Percentiles rank a stretch among this genome's conserved stretches.
Evolutionary conservation across 805 yeast genomes (phyloP).

Genomic region (Yamadazyma tumulicola): DNA sequence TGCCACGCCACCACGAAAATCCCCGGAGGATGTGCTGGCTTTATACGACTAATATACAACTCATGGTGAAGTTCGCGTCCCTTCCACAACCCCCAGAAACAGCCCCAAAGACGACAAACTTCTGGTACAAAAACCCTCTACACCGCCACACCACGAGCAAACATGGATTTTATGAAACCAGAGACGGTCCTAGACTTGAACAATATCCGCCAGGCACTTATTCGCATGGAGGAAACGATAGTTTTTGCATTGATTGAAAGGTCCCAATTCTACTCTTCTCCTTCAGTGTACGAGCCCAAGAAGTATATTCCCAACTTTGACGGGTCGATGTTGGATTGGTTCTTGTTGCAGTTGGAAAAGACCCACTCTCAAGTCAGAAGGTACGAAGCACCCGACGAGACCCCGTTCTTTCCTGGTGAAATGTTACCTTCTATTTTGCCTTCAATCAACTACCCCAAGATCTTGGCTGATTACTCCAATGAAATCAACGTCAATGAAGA

Average conservation of each 20-base stretch:
- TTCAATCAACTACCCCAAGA: conserved; percentile 69
- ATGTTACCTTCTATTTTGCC: conserved; percentile 76
- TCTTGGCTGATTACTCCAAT: conserved; percentile 69
- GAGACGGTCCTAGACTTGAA: conserved; percentile 73
- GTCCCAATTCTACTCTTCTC: conserved; percentile 77
- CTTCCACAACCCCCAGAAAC: too few relatives aligned
- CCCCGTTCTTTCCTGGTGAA: conserved; percentile 77
- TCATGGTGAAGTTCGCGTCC: too few relatives aligned
- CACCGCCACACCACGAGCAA: too few relatives aligned
- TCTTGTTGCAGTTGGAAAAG: conserved; percentile 68
- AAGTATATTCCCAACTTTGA: conserved; percentile 64
- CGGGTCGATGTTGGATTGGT: conserved; percentile 87
- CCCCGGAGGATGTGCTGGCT: too few relatives aligned
- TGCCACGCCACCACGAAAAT: too few relatives aligned
- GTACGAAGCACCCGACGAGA: conserved; percentile 92
- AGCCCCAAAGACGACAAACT: too few relatives aligned
- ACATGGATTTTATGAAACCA: conserved; percentile 82
- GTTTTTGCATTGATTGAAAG: conserved; percentile 90
- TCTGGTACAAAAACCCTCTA: too few relatives aligned
- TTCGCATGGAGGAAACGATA: conserved; percentile 95
- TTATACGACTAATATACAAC: too few relatives aligned
- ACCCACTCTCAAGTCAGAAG: conserved; percentile 72
- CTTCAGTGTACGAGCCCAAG: conserved; percentile 64
- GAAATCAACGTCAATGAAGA: conserved; percentile 73
- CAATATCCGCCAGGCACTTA: conserved; percentile 80